phyloP scores from a whole-genome alignment of 2,329 filamentous ascomycete genomes.

The Alternaria hordeiaustralica region DNA sequence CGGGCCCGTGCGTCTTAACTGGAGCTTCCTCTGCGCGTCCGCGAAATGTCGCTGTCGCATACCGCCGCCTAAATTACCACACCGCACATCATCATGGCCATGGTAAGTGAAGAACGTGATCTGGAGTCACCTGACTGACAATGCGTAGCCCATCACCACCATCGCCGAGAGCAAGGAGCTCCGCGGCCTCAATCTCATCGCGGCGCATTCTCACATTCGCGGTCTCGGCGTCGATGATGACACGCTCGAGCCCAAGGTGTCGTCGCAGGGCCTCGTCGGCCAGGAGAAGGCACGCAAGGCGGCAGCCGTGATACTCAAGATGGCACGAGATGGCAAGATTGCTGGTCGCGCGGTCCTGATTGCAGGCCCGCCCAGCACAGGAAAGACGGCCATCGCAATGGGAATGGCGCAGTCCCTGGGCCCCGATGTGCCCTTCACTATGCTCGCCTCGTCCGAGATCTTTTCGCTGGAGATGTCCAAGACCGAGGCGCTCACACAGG shows the following conservation, averaged over 20 bases:
- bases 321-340: constrained; percentile 99
- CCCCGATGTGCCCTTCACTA: constrained; percentile 93
- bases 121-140: constrained; percentile 17
- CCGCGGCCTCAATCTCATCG: constrained; percentile 94
- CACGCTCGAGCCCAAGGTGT: constrained; percentile 82
- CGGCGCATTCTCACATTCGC: constrained; percentile 96
- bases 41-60: constrained; percentile 25
- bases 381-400: constrained; percentile 98
- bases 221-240: constrained; percentile 92
- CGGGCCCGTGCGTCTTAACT: constrained; percentile 9
- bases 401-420: constrained; percentile 97
- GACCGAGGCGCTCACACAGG: constrained; percentile 95
- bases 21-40: constrained; percentile 22
- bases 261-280: constrained; percentile 92
- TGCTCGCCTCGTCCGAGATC: constrained; percentile 93
- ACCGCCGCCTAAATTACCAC: constrained; percentile 6
- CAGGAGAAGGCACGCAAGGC: constrained; percentile 97
- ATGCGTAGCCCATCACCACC: constrained; percentile 67
- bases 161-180: constrained; percentile 96
- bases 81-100: constrained; percentile 37
- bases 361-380: constrained; percentile 93
- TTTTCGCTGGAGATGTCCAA: constrained; percentile 99
- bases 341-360: constrained; percentile 93
- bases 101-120: constrained; percentile 28
- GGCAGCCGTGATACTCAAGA: constrained; percentile 93